Evolutionary conservation across 352 stramenopile species (phyloP), one percentile per base, ranked within the genome.

Genomic region (Elongisporangium anandrum): DNA sequence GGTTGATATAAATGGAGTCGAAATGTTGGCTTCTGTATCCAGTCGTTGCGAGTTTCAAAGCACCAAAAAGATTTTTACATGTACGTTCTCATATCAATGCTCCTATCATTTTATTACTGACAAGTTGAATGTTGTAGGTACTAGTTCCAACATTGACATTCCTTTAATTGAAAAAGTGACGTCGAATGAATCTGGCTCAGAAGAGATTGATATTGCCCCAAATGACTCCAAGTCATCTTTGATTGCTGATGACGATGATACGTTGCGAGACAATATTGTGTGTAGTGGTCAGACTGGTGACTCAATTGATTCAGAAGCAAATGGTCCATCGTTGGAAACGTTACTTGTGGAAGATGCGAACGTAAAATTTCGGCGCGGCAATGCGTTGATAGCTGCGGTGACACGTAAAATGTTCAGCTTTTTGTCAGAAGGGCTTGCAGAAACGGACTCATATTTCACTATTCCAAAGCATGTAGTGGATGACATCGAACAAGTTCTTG

Each of bases 401-500:
- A 12, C 34, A 45, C 34, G 34, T 1, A 45, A 45, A 12, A 45
- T 45, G 17, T 45, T 17, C 10, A 17, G 3, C 34, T 45, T 45
- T 17, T 17, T 45, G 34, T 45, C 34, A 17, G 34, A 45, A 16
- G 34, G 34, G 10, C 12, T 45, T 16, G 34, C 10, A 17, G 34
- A 45, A 45, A 17, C 12, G 10, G 34, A 45, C 34, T 1, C 34
- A 4, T 45, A 45, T 45, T 45, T 45, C 34, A 12, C 34, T 45
- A 45, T 45, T 45, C 34, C 34, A 1, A 45, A 45, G 4, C 57
- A 58, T 22, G 66, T 83, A 9, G 26, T 79, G 13, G 38, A 48
- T 29, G 73, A 83, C 13, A 80, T 86, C 4, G 47, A 68, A 48
- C 21, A 34, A 16, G 17, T 62, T 15, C 63, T 76, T 24, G 26